Evolutionary conservation across 805 yeast species (phyloP).

Genomic region (Candida germanica): DNA sequence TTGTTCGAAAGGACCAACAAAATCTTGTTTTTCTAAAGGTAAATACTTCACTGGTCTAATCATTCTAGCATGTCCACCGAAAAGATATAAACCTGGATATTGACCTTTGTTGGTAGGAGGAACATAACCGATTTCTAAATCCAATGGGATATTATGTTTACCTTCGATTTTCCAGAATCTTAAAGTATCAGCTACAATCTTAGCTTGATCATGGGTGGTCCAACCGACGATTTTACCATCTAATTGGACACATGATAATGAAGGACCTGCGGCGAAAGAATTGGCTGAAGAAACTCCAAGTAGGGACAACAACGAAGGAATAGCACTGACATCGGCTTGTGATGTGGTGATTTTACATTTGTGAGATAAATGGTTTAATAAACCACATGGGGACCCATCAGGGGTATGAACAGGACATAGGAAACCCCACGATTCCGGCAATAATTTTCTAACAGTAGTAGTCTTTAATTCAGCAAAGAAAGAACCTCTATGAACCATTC

Average conservation of each 20-base stretch:
- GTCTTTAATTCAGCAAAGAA: slow-evolving; percentile 98
- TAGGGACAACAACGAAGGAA: slow-evolving; percentile 62
- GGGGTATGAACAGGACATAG: slow-evolving; percentile 99
- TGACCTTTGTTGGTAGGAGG: slow-evolving; percentile 97
- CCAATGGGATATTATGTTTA: slow-evolving; percentile 70
- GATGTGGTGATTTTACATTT: slow-evolving; percentile 84
- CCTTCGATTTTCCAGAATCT: slow-evolving; percentile 93
- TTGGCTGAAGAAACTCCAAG: slow-evolving; percentile 83
- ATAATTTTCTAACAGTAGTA: slow-evolving; percentile 90
- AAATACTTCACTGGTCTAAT: slow-evolving; percentile 91
- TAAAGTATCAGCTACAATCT: slow-evolving; percentile 80
- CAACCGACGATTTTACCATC: slow-evolving; percentile 94
- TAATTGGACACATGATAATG: slow-evolving; percentile 83
- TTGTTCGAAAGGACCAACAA: slow-evolving; percentile 97
- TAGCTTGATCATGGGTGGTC: slow-evolving; percentile 88
- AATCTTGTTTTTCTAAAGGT: slow-evolving; percentile 78
- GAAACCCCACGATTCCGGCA: slow-evolving; percentile 99
- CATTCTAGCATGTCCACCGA: slow-evolving; percentile 93
- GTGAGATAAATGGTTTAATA: slow-evolving; percentile 93
- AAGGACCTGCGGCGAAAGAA: slow-evolving; percentile 83
- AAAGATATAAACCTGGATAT: slow-evolving; percentile 90
- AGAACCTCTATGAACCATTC: slow-evolving; percentile 99
- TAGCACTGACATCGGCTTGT: slow-evolving; percentile 67
- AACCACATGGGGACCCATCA: slow-evolving; percentile 99
- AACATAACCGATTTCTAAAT: slow-evolving; percentile 89